These are phyloP conservation scores for Leonotis leonurus DNA, from an alignment of 257 asterid genomes.

Conservation along the genomic window DNA sequence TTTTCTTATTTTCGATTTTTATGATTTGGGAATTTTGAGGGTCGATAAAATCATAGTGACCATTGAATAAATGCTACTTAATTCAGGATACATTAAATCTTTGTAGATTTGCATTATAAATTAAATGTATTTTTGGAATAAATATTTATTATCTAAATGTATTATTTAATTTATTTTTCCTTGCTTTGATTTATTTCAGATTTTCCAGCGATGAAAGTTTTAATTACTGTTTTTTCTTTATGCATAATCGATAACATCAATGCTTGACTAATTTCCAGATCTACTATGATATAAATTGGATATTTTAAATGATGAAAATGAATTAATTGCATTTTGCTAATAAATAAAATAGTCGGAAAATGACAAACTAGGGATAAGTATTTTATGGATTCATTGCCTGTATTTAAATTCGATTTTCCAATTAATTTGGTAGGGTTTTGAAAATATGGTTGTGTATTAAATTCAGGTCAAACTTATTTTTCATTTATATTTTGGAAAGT, in stretches of 20 bases:
- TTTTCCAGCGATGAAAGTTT: background rate
- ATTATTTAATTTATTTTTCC: background rate
- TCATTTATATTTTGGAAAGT: background rate
- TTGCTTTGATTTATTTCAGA: background rate
- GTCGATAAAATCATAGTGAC: background rate
- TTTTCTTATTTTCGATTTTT: background rate
- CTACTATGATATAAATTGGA: background rate
- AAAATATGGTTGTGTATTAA: background rate
- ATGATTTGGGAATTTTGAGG: background rate
- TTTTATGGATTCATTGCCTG: conserved; percentile 9
- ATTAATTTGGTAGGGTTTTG: background rate
- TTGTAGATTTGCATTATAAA: background rate
- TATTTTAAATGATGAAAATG: conserved; percentile 4
- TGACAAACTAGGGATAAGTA: background rate
- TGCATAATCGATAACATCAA: background rate
- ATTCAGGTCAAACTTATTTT: background rate
- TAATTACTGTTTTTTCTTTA: background rate
- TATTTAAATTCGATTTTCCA: background rate
- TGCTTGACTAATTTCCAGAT: background rate
- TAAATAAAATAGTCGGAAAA: background rate
- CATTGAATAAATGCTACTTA: conserved; percentile 7
- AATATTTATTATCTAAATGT: too few species aligned
- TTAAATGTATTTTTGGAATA: background rate
- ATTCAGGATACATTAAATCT: conserved; percentile 1
- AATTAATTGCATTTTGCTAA: background rate